These are phyloP conservation scores for Talaromyces proteolyticus DNA, from an alignment of 495 filamentous ascomycete genomes.

Conservation along the genomic window DNA sequence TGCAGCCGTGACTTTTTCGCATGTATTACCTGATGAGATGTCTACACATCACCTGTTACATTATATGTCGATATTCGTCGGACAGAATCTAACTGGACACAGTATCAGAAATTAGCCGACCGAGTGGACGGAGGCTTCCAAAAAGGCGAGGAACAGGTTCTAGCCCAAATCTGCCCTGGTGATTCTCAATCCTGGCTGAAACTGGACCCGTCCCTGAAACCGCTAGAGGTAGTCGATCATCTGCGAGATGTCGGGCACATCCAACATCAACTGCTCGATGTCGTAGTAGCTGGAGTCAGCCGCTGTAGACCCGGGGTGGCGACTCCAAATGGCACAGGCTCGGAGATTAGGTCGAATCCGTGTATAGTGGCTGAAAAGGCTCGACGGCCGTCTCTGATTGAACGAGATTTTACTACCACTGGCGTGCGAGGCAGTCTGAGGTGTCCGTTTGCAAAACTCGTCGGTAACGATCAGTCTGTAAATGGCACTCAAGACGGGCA, in stretches of 20 bases:
- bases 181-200: constrained; percentile 2
- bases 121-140: constrained; percentile 14
- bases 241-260: constrained; percentile 37
- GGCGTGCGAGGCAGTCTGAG: constrained; percentile 32
- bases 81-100: constrained; percentile 9
- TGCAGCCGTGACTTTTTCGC: constrained; percentile 43
- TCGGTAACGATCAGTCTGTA: constrained; percentile 12
- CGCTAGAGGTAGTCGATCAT: constrained; percentile 38
- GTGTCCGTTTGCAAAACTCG: constrained; percentile 40
- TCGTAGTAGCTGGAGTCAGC: constrained; percentile 34
- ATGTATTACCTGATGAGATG: constrained; percentile 49
- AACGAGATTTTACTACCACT: constrained; percentile 41
- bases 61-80: not conserved
- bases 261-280: constrained; percentile 30
- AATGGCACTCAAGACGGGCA: constrained; percentile 15
- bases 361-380: constrained; percentile 35
- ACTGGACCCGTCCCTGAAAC: constrained; percentile 19
- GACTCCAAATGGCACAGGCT: not conserved
- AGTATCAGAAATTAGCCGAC: constrained; percentile 25
- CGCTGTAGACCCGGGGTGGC: constrained; percentile 24
- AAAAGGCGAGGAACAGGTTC: not conserved
- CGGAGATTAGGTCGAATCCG: constrained; percentile 17
- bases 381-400: constrained; percentile 23
- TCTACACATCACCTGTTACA: not conserved
- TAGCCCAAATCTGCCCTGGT: not conserved